Conservation (phyloP, 1,139 yeast species). For the Yamadazyma triangularis region DNA sequence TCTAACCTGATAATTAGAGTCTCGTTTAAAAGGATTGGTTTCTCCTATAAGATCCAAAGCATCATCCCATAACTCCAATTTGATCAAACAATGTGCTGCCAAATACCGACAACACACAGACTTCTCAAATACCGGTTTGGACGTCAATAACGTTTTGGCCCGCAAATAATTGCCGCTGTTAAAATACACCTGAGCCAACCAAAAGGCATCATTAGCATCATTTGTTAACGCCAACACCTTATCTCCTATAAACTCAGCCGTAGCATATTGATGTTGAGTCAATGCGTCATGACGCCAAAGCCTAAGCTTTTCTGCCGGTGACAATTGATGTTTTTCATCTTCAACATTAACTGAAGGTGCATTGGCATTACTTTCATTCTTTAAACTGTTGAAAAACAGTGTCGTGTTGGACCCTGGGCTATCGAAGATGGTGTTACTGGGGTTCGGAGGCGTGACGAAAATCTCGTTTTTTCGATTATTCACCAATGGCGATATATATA, state of each 20-base stretch:
- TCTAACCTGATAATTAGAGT: constrained; percentile 33
- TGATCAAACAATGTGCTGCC: constrained; percentile 70
- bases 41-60: constrained; percentile 88
- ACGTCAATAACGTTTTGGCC: constrained; percentile 61
- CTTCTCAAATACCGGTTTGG: constrained; percentile 36
- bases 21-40: constrained; percentile 60
- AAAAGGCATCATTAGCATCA: constrained; percentile 92
- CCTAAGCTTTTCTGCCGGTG: constrained; percentile 83
- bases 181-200: constrained; percentile 91
- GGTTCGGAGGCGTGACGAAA: constrained; percentile 56
- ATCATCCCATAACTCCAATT: constrained; percentile 80
- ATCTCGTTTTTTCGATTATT: constrained; percentile 43
- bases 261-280: constrained; percentile 85
- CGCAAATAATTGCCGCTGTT: constrained; percentile 71
- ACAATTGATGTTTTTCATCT: constrained; percentile 20
- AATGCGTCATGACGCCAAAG: constrained; percentile 94
- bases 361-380: constrained; percentile 13
- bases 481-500: constrained; percentile 59
- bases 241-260: constrained; percentile 92
- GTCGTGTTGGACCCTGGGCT: constrained; percentile 42
- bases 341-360: not conserved
- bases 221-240: constrained; percentile 72
- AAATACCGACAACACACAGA: constrained; percentile 75
- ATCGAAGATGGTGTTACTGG: constrained; percentile 37
- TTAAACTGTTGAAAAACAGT: constrained; percentile 34